phyloP scores from a whole-genome alignment of 2,329 filamentous ascomycete genomes.

The Ophiocordyceps sinensis region DNA sequence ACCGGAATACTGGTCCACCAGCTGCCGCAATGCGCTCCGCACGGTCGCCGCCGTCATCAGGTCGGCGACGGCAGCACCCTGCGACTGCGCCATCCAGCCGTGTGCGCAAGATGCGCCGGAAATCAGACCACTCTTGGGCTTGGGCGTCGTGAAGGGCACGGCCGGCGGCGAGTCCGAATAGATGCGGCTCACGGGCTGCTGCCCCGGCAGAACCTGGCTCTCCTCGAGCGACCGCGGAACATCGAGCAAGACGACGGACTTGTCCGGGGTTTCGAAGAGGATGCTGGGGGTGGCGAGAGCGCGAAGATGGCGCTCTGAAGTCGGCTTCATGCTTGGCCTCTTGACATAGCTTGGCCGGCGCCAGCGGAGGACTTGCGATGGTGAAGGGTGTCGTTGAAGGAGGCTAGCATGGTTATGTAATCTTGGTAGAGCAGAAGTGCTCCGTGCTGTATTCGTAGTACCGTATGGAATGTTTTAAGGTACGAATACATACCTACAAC shows the following conservation, averaged over 20 bases:
- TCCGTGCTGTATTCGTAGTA: too few relatives aligned
- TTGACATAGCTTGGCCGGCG: too few relatives aligned
- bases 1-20: constrained; percentile 21
- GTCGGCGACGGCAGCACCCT: constrained; percentile 23
- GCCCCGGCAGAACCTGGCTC: constrained; percentile 37
- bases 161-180: constrained; percentile 29
- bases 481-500: too few relatives aligned
- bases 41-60: constrained; percentile 36
- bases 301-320: background rate
- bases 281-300: constrained; percentile 10
- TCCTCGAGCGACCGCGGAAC: constrained; percentile 56
- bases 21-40: constrained; percentile 25
- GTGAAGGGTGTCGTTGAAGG: too few relatives aligned
- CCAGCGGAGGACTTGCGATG: too few relatives aligned
- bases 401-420: too few relatives aligned
- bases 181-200: constrained; percentile 24
- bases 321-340: background rate
- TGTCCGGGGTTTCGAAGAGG: constrained; percentile 17
- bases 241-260: constrained; percentile 46
- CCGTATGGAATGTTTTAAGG: too few relatives aligned
- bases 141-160: constrained; percentile 36
- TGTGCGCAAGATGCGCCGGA: background rate
- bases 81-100: background rate
- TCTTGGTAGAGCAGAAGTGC: too few relatives aligned
- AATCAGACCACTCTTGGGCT: constrained; percentile 16